Evolutionary conservation across 176 grass and related monocot species (phyloP).

Genomic region (Rhynchospora pubera): DNA sequence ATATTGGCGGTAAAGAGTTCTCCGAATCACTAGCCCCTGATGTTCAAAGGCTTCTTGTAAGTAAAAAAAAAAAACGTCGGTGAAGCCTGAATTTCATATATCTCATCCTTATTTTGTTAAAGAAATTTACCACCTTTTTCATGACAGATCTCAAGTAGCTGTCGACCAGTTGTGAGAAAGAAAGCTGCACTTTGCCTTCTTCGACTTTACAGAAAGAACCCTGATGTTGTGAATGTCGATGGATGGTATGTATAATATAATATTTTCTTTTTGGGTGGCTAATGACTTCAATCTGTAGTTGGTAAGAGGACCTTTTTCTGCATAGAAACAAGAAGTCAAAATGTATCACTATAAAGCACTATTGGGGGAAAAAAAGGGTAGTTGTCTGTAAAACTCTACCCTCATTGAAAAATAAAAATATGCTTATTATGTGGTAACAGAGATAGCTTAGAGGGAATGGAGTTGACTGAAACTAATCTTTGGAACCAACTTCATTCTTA

Average conservation of each 20-base stretch:
- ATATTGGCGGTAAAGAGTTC: conserved; percentile 99
- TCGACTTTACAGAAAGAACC: conserved; percentile 97
- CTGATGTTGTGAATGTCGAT: conserved; percentile 96
- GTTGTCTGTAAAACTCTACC: neutral
- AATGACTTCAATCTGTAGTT: neutral
- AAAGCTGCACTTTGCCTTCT: conserved; percentile 95
- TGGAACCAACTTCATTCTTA: neutral
- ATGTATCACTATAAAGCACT: neutral
- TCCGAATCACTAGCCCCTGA: conserved; percentile 96
- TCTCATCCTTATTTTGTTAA: conserved; percentile 5
- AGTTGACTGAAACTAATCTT: neutral
- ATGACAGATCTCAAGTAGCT: conserved; percentile 93
- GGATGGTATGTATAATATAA: conserved; percentile 60
- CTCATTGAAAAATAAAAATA: neutral
- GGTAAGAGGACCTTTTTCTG: neutral
- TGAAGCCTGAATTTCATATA: neutral
- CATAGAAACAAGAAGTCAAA: neutral
- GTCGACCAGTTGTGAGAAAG: conserved; percentile 93
- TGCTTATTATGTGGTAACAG: neutral
- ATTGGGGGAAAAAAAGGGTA: neutral
- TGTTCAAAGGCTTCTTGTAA: conserved; percentile 97
- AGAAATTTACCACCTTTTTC: conserved; percentile 21
- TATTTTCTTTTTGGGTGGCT: neutral
- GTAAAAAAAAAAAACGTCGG: neutral
- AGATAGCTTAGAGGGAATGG: neutral